Evolutionary conservation across 495 filamentous ascomycete genomes (phyloP).

Genomic region (Penicillium alfredii): DNA sequence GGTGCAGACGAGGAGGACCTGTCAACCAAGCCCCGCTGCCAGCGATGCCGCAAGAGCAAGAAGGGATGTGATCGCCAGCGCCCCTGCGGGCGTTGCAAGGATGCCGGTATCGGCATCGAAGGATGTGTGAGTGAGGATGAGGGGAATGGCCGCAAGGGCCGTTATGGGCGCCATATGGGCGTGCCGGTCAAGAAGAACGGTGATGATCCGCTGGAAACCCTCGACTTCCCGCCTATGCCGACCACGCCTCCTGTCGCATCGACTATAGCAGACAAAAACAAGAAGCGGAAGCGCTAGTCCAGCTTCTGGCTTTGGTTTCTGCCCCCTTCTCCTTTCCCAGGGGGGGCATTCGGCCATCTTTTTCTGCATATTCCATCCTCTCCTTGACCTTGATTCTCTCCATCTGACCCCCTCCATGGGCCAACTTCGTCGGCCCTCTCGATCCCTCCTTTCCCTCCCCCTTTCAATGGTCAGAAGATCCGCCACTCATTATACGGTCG

Average conservation of each 20-base stretch:
- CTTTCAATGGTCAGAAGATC: slow-evolving; percentile 5
- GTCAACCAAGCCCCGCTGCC: slow-evolving; percentile 92
- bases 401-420: slow-evolving; percentile 5
- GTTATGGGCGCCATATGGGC: slow-evolving; percentile 93
- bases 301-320: slow-evolving; percentile 2
- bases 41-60: slow-evolving; percentile 98
- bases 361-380: not conserved
- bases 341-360: too few relatives aligned
- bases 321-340: too few relatives aligned
- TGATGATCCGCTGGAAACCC: slow-evolving; percentile 23
- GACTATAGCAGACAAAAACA: slow-evolving; percentile 51
- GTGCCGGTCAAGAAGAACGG: slow-evolving; percentile 74
- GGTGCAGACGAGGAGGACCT: slow-evolving; percentile 83
- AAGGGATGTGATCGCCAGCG: slow-evolving; percentile 97
- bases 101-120: slow-evolving; percentile 87
- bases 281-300: slow-evolving; percentile 64
- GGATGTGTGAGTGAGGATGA: slow-evolving; percentile 96
- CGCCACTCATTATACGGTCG: slow-evolving; percentile 19
- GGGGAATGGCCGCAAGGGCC: slow-evolving; percentile 90
- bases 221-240: slow-evolving; percentile 29
- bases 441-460: slow-evolving; percentile 15
- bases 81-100: slow-evolving; percentile 89
- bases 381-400: slow-evolving; percentile 3
- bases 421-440: slow-evolving; percentile 4
- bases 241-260: slow-evolving; percentile 29